Evolutionary conservation across 768 basidiomycete species (phyloP), one percentile per base, ranked within the genome.

Genomic region (Tubosaeta sp.): DNA sequence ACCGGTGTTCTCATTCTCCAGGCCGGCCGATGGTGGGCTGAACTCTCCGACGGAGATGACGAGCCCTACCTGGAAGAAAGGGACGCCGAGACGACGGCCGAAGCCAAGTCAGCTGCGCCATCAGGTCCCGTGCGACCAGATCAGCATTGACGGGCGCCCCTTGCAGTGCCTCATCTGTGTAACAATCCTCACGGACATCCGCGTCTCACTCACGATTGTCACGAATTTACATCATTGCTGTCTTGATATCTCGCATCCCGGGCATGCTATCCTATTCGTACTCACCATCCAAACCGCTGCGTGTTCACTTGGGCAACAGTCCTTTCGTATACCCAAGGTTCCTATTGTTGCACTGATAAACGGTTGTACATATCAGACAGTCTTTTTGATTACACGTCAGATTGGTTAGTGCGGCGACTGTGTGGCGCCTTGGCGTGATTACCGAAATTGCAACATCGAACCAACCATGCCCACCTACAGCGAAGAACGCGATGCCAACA

Each of bases 1-100:
- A 93, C 90, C 0, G 90, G 90, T n/a, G 86, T 93, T 24, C 72
- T 93, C 30, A 80, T 83, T 9, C 77, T 93, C 22, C 90, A 93
- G 71, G 88, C 89, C 0, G 87, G 86, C 40, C 80, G 90, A 39
- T 86, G 83, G 73, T 93, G 89, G 89, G 87, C 86, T 4, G 90
- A 93, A 64, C 80, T 79, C 27, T 75, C 83, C 14, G 87, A 90
- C 54, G 71, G 70, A 29, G 82, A 82, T 29, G 80, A 81, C 21
- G 78, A 78, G 13, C 64, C 53, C 16, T 66, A 63, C 27, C 27
- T 68, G 31, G 35, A 71, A 48, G 71, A 74, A 51, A 61, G 64
- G 22, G 46, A 55, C 16, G 31, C 49, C 18, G 63, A 61, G n/a
- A 31, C 54, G 14, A 31, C 55, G 35, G 59, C 53, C 21, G 49